phyloP scores from a whole-genome alignment of 2,329 filamentous ascomycete species.

The Aureobasidium vineae region DNA sequence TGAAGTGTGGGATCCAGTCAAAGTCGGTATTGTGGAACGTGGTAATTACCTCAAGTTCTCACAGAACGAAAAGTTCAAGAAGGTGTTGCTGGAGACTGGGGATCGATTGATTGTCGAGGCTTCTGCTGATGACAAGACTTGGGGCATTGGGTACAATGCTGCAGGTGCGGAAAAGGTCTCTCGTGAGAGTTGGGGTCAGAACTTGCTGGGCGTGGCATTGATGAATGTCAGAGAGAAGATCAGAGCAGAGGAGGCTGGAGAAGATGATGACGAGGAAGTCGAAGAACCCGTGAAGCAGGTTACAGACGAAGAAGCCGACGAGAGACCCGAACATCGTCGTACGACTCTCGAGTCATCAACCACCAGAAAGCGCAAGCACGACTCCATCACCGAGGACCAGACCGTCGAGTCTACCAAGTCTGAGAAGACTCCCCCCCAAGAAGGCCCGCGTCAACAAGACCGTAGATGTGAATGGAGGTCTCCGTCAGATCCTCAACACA shows the following conservation, averaged over 20 bases:
- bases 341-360: not conserved
- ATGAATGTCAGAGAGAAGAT: conserved; percentile 58
- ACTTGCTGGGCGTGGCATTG: conserved; percentile 62
- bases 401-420: no score
- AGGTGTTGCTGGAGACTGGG: conserved; percentile 57
- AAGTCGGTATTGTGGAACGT: conserved; percentile 56
- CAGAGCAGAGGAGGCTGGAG: conserved; percentile 40
- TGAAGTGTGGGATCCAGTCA: conserved; percentile 52
- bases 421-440: not conserved
- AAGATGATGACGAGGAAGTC: not conserved
- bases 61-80: conserved; percentile 46
- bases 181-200: conserved; percentile 59
- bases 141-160: conserved; percentile 63
- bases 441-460: not conserved
- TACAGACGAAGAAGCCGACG: not conserved
- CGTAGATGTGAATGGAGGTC: not conserved
- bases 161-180: conserved; percentile 48
- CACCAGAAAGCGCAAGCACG: conserved; percentile 6
- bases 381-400: not conserved
- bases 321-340: not conserved
- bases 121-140: conserved; percentile 58
- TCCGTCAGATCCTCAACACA: not conserved
- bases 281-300: not conserved
- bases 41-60: conserved; percentile 61
- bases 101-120: conserved; percentile 61